Conservation (phyloP, 805 yeast species). For the Phaffomyces thermotolerans region DNA sequence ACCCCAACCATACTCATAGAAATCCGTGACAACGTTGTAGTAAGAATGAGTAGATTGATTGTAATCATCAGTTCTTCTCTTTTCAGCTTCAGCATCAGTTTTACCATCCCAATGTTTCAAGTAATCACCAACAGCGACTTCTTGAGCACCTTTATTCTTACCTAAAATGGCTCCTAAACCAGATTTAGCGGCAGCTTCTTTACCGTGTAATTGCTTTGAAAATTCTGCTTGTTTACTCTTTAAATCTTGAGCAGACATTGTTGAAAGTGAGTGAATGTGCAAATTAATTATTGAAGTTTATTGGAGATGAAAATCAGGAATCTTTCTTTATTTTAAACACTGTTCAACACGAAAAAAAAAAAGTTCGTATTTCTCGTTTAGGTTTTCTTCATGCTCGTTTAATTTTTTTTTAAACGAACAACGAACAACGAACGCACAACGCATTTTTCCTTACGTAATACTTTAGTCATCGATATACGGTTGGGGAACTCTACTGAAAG, state of each 20-base stretch:
- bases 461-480: too few relatives aligned
- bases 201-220: slow-evolving; percentile 83
- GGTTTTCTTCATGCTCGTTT: too few relatives aligned
- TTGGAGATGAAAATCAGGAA: not conserved
- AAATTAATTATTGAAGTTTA: not conserved
- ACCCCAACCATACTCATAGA: slow-evolving; percentile 99
- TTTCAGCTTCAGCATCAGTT: slow-evolving; percentile 64
- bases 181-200: slow-evolving; percentile 48
- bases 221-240: slow-evolving; percentile 46
- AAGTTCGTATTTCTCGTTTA: not conserved
- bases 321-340: too few relatives aligned
- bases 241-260: slow-evolving; percentile 20
- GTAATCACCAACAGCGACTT: slow-evolving; percentile 81
- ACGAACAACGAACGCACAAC: too few relatives aligned
- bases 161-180: slow-evolving; percentile 74
- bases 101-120: slow-evolving; percentile 97
- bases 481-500: too few relatives aligned
- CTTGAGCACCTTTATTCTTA: slow-evolving; percentile 74
- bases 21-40: slow-evolving; percentile 95
- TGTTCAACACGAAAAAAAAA: not conserved
- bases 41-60: slow-evolving; percentile 89
- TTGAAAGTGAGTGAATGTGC: not conserved
- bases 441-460: too few relatives aligned
- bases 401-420: too few relatives aligned
- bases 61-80: slow-evolving; percentile 72